A percentile compares a stretch with the other conserved stretches of the same genome.
Conservation (phyloP, 768 basidiomycete species). For the Fibroporia radiculosa region DNA sequence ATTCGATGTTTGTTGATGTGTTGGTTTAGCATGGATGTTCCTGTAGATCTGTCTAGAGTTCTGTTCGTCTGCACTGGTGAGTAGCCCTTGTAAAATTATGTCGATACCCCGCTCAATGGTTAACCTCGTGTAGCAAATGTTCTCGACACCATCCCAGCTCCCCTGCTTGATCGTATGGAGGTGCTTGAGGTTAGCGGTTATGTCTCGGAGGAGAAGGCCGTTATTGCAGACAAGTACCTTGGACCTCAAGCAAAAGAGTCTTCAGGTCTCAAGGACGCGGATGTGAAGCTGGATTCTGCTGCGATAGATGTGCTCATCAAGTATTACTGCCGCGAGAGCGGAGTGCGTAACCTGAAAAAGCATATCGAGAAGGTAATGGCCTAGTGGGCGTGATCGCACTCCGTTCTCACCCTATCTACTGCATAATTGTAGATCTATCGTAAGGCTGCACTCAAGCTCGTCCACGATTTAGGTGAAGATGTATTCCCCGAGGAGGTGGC, state of each 20-base stretch:
- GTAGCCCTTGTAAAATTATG: not conserved
- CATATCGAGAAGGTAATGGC: constrained; percentile 86
- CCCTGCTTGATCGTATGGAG: constrained; percentile 93
- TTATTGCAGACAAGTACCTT: constrained; percentile 82
- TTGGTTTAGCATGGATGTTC: constrained; percentile 78
- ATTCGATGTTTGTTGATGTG: not conserved
- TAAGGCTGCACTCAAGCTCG: constrained; percentile 89
- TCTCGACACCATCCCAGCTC: constrained; percentile 89
- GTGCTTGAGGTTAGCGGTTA: constrained; percentile 93
- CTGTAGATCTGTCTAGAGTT: constrained; percentile 91
- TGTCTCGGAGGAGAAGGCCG: constrained; percentile 86
- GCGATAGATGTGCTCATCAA: constrained; percentile 88
- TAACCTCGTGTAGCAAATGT: constrained; percentile 53
- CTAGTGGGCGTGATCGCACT: not conserved
- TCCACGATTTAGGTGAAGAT: constrained; percentile 84
- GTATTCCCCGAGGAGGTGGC: constrained; percentile 49
- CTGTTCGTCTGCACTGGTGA: constrained; percentile 91
- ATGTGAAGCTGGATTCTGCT: constrained; percentile 68
- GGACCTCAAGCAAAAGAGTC: constrained; percentile 91
- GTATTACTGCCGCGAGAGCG: constrained; percentile 96
- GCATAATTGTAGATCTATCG: constrained; percentile 69
- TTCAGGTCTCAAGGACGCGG: constrained; percentile 76
- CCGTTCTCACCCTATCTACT: not conserved
- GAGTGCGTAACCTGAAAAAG: constrained; percentile 95
- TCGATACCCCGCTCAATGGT: not conserved